These are phyloP conservation scores for Ephemerocybe angulata DNA, from an alignment of 768 basidiomycete genomes.

Conservation along the genomic window DNA sequence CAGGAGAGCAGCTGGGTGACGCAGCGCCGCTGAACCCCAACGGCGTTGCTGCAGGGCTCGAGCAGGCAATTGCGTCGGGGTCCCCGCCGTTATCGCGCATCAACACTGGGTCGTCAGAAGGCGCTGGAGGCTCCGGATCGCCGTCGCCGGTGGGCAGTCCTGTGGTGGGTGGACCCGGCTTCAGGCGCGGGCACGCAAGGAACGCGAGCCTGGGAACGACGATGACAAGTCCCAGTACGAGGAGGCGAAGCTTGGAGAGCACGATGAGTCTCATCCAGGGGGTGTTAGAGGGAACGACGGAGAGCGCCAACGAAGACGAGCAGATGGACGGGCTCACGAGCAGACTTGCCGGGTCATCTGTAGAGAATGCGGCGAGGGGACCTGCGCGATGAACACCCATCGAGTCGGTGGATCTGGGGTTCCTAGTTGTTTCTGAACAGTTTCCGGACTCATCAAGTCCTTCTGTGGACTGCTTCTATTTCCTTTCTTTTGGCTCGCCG, in stretches of 20 bases:
- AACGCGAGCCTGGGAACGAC: conserved; percentile 91
- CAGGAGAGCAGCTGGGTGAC: conserved; percentile 42
- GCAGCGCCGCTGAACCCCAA: conserved; percentile 45
- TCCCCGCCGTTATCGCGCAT: conserved; percentile 25
- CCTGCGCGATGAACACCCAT: conserved; percentile 2
- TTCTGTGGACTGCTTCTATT: conserved; percentile 9
- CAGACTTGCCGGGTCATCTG: conserved; percentile 33
- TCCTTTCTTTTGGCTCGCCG: neutral
- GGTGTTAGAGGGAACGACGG: conserved; percentile 72
- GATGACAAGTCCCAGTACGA: conserved; percentile 89
- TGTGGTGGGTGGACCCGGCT: conserved; percentile 42
- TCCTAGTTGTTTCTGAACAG: neutral
- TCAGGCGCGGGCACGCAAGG: conserved; percentile 69
- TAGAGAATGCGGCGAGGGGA: conserved; percentile 11
- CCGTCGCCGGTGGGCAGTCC: conserved; percentile 37
- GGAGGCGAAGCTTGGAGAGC: conserved; percentile 89
- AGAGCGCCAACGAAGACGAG: conserved; percentile 37
- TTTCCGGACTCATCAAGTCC: neutral
- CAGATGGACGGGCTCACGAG: conserved; percentile 31
- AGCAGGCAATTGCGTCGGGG: conserved; percentile 33
- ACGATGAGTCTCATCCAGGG: conserved; percentile 95
- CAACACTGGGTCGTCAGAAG: conserved; percentile 22
- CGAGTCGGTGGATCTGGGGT: neutral
- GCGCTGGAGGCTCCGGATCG: conserved; percentile 17
- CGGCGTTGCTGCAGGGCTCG: conserved; percentile 43